phyloP scores from a whole-genome alignment of 768 basidiomycete genomes.

The Lactarius hatsudake region DNA sequence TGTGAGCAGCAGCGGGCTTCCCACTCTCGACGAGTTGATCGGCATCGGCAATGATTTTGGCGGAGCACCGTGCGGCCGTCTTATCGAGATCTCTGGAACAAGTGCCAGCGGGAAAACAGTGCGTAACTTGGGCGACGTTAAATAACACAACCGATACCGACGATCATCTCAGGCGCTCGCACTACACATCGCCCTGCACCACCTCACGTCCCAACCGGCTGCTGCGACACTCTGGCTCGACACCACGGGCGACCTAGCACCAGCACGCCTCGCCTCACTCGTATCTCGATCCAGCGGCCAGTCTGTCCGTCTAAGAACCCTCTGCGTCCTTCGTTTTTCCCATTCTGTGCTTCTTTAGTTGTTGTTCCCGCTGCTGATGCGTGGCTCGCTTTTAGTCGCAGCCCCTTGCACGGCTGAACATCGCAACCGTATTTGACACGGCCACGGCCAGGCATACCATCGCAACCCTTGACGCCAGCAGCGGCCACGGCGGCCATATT shows the following conservation, averaged over 20 bases:
- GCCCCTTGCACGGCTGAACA: conserved; percentile 17
- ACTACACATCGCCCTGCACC: conserved; percentile 54
- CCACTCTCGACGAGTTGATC: conserved; percentile 52
- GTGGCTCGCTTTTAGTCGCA: conserved; percentile 4
- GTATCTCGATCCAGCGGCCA: conserved; percentile 28
- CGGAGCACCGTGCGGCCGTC: conserved; percentile 37
- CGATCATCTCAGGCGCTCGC: conserved; percentile 50
- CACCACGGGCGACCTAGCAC: conserved; percentile 63
- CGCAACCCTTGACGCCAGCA: conserved; percentile 13
- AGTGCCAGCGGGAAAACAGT: conserved; percentile 69
- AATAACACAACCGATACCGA: conserved; percentile 6
- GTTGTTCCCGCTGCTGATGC: neutral
- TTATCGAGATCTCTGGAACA: conserved; percentile 71
- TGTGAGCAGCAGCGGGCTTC: conserved; percentile 38
- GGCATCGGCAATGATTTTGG: conserved; percentile 45
- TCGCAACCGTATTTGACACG: conserved; percentile 12
- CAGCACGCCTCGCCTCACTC: conserved; percentile 43
- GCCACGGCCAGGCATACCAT: conserved; percentile 9
- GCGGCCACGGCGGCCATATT: neutral
- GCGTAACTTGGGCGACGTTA: conserved; percentile 28
- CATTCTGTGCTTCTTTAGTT: too few species aligned
- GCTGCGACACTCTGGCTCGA: conserved; percentile 66
- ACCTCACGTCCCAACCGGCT: conserved; percentile 42
- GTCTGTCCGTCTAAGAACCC: conserved; percentile 27
- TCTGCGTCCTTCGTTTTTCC: neutral